phyloP scores from a whole-genome alignment of 2,329 filamentous ascomycete species.

The Arthroderma uncinatum region DNA sequence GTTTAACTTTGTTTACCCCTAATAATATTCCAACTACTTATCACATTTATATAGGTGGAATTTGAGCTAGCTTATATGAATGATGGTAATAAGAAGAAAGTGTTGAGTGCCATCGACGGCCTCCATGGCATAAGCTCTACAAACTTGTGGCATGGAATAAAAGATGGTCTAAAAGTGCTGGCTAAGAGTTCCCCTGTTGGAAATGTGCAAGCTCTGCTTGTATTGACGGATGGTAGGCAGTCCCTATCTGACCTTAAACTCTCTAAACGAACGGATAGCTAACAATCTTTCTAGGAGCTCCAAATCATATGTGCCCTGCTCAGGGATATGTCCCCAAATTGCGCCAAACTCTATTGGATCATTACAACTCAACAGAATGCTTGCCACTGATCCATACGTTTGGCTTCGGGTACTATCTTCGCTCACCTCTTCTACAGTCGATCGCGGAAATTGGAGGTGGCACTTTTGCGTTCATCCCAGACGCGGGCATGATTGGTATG shows the following conservation, averaged over 20 bases:
- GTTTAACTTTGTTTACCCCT: background rate
- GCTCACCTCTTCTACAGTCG: constrained; percentile 47
- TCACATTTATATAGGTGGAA: constrained; percentile 21
- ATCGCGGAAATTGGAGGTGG: constrained; percentile 49
- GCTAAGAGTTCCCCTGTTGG: constrained; percentile 18
- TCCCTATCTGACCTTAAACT: background rate
- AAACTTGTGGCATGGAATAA: constrained; percentile 50
- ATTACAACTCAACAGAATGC: constrained; percentile 27
- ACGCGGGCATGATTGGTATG: constrained; percentile 47
- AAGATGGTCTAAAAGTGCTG: constrained; percentile 42
- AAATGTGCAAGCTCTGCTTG: constrained; percentile 24
- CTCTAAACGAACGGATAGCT: background rate
- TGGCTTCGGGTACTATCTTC: constrained; percentile 43
- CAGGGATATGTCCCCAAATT: constrained; percentile 48
- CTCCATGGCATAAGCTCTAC: constrained; percentile 36
- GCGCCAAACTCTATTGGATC: constrained; percentile 23
- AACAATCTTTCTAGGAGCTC: constrained; percentile 21
- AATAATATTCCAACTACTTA: background rate
- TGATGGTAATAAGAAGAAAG: constrained; percentile 34
- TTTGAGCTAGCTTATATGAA: constrained; percentile 42
- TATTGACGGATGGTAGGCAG: constrained; percentile 23
- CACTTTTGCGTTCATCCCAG: constrained; percentile 51
- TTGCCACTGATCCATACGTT: constrained; percentile 40
- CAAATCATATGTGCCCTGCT: constrained; percentile 44
- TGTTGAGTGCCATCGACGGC: constrained; percentile 34